Conservation (phyloP, 441 rosid species). For the Adansonia rubrostipa region DNA sequence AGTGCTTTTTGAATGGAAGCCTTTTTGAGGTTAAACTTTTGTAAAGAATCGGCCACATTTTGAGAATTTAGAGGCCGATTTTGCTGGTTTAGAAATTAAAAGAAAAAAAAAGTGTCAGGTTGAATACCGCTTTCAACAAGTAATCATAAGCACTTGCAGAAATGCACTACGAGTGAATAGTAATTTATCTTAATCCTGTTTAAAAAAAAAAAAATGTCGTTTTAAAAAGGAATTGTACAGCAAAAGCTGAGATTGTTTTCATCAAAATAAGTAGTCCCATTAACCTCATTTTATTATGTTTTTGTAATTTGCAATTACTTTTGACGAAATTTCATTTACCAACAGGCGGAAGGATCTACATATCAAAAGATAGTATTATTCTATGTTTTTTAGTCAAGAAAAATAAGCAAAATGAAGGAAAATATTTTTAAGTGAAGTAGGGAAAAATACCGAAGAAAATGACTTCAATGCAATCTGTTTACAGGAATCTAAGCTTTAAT, state of each 20-base stretch:
- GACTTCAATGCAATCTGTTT: neutral
- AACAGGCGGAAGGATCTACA: conserved; percentile 4
- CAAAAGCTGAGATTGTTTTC: neutral
- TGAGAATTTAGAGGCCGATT: conserved; percentile 87
- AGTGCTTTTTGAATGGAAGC: conserved; percentile 80
- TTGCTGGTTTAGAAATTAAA: conserved; percentile 54
- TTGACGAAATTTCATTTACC: neutral
- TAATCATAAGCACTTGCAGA: neutral
- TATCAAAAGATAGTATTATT: neutral
- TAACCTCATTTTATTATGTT: neutral
- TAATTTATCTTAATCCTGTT: neutral
- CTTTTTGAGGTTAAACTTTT: conserved; percentile 91
- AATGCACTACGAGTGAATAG: neutral
- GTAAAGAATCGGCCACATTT: conserved; percentile 84
- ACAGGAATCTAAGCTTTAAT: neutral
- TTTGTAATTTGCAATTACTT: neutral
- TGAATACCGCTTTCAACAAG: conserved; percentile 13
- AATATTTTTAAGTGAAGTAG: neutral
- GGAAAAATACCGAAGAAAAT: neutral
- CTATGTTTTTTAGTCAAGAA: neutral
- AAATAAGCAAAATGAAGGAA: conserved; percentile 3
- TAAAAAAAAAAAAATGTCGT: neutral
- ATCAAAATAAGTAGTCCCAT: neutral
- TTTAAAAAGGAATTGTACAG: neutral
- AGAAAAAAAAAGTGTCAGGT: conserved; percentile 15